Evolutionary conservation across 2,329 filamentous ascomycete genomes (phyloP).

Genomic region (Thyridium curvatum): DNA sequence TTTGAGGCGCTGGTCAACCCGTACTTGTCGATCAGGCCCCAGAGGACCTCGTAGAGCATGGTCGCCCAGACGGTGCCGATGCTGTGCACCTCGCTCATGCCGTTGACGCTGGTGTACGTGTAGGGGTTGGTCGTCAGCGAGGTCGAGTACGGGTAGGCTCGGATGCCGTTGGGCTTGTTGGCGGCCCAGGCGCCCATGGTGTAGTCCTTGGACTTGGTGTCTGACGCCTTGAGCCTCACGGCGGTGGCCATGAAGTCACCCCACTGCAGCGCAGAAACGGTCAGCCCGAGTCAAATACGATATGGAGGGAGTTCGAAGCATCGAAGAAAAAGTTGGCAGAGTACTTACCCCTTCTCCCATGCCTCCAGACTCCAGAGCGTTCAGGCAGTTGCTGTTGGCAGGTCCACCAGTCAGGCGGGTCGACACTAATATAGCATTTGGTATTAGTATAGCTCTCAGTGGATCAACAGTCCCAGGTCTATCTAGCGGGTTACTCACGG

Average conservation of each 20-base stretch:
- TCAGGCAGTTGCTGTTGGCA: conserved; percentile 42
- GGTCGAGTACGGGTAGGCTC: conserved; percentile 45
- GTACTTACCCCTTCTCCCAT: conserved; percentile 45
- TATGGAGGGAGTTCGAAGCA: no score
- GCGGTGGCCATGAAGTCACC: conserved; percentile 48
- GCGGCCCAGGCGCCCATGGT: conserved; percentile 43
- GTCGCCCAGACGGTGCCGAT: conserved; percentile 47
- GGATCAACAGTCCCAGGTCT: conserved; percentile 2
- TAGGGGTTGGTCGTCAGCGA: conserved; percentile 40
- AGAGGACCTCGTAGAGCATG: conserved; percentile 49
- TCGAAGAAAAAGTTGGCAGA: no score
- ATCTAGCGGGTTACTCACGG: conserved; percentile 20
- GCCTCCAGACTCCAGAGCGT: conserved; percentile 40
- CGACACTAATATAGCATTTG: conserved; percentile 28
- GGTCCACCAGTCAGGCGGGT: conserved; percentile 54
- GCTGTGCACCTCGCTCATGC: conserved; percentile 31
- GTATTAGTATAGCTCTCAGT: conserved; percentile 1
- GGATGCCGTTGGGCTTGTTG: conserved; percentile 36
- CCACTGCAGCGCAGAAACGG: conserved; percentile 26
- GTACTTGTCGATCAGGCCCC: conserved; percentile 51
- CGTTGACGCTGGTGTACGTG: conserved; percentile 38
- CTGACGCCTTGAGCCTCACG: conserved; percentile 35
- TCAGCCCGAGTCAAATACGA: no score
- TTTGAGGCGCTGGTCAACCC: conserved; percentile 37
- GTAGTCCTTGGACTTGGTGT: conserved; percentile 40